Conservation (phyloP, 2,329 filamentous ascomycete species). For the Calonectria pauciramosa region DNA sequence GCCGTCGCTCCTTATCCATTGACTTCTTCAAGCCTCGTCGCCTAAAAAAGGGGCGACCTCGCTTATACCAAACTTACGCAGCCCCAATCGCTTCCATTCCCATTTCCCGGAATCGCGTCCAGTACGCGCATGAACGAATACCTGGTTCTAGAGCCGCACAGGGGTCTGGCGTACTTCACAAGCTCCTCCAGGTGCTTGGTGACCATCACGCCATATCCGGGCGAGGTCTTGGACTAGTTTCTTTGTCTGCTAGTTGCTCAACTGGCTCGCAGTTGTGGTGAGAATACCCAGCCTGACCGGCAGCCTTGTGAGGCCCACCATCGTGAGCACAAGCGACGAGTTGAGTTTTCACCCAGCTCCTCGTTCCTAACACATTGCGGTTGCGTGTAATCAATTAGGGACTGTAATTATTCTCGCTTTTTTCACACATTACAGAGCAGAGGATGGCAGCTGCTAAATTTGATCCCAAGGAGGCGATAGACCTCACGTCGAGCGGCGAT, state of each 20-base stretch:
- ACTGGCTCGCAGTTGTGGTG: not conserved
- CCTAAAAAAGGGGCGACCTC: constrained; percentile 7
- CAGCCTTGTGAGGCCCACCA: not conserved
- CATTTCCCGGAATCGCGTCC: constrained; percentile 8
- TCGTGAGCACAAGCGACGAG: constrained; percentile 4
- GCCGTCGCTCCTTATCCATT: constrained; percentile 7
- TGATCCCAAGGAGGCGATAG: constrained; percentile 41
- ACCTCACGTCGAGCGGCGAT: constrained; percentile 43
- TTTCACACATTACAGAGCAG: not conserved
- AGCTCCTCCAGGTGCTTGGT: constrained; percentile 27
- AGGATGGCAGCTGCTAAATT: constrained; percentile 36
- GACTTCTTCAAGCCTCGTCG: constrained; percentile 4
- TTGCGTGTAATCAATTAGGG: constrained; percentile 17
- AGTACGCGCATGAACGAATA: constrained; percentile 16
- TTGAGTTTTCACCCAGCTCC: not conserved
- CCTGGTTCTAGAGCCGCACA: constrained; percentile 16
- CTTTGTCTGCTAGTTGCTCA: not conserved
- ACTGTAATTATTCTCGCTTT: constrained; percentile 15
- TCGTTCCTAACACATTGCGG: not conserved
- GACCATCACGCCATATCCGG: constrained; percentile 28
- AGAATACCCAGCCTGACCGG: not conserved
- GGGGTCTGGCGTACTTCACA: constrained; percentile 17
- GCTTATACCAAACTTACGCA: constrained; percentile 5
- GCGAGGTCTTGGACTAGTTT: constrained; percentile 28
- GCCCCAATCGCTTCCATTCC: constrained; percentile 11